A percentile compares a stretch with the other conserved stretches of the same genome.
phyloP scores from a whole-genome alignment of 1,139 yeast species.

The Candida tetrigidarum region DNA sequence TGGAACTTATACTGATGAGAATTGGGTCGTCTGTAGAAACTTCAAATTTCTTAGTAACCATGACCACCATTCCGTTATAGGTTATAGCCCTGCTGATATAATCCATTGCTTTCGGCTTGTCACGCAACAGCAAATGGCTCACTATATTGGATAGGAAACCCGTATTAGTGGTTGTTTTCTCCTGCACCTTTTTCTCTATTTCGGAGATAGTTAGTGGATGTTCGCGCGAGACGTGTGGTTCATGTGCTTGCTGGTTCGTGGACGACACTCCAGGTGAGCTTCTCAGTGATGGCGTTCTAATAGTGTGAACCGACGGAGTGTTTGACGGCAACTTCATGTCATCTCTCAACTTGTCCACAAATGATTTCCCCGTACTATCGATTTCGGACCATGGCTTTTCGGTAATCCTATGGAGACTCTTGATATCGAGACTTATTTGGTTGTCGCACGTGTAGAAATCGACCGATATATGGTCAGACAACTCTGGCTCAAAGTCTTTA shows the following conservation, averaged over 20 bases:
- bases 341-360: slow-evolving; percentile 46
- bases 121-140: slow-evolving; percentile 34
- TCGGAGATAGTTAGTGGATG: slow-evolving; percentile 15
- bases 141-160: slow-evolving; percentile 29
- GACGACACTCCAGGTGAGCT: background rate
- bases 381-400: slow-evolving; percentile 50
- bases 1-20: slow-evolving; percentile 47
- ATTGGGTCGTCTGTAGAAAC: slow-evolving; percentile 51
- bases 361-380: slow-evolving; percentile 39
- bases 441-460: slow-evolving; percentile 51
- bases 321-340: slow-evolving; percentile 39
- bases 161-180: background rate
- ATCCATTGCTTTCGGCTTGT: slow-evolving; percentile 41
- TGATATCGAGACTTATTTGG: slow-evolving; percentile 48
- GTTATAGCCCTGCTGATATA: slow-evolving; percentile 51
- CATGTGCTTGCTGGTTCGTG: background rate
- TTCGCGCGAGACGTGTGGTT: background rate
- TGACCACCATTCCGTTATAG: slow-evolving; percentile 44
- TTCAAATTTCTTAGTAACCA: slow-evolving; percentile 47
- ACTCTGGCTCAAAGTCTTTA: slow-evolving; percentile 36
- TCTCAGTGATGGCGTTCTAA: background rate
- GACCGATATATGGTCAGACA: slow-evolving; percentile 35
- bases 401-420: slow-evolving; percentile 38
- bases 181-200: slow-evolving; percentile 14
- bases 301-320: slow-evolving; percentile 9